Conservation (phyloP, 2,329 filamentous ascomycete species). For the Aureobasidium sp. region DNA sequence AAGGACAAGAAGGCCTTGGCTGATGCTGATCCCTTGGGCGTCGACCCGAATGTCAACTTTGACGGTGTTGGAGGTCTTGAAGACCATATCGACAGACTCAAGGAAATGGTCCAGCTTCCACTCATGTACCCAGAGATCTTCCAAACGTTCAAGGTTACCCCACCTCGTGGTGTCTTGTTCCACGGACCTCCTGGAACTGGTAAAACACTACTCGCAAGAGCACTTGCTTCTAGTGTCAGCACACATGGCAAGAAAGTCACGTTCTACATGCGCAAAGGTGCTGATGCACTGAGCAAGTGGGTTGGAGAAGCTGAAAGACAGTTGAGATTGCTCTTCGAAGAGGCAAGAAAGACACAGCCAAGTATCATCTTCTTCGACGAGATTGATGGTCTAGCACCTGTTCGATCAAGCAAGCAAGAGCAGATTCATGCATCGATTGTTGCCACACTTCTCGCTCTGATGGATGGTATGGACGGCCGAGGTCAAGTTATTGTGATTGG, state of each 20-base stretch:
- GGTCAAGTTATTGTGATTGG: conserved; percentile 98
- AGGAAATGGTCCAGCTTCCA: conserved; percentile 96
- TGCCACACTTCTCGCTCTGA: conserved; percentile 82
- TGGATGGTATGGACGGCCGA: conserved; percentile 96
- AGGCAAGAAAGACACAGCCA: conserved; percentile 88
- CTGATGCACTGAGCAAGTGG: conserved; percentile 97
- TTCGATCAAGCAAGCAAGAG: conserved; percentile 95
- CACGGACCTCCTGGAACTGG: conserved; percentile 95
- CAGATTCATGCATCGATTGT: conserved; percentile 98
- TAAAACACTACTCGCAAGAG: conserved; percentile 92
- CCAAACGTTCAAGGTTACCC: conserved; percentile 81
- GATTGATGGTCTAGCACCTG: conserved; percentile 92
- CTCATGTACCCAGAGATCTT: conserved; percentile 94
- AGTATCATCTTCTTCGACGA: conserved; percentile 99
- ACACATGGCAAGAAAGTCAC: conserved; percentile 88
- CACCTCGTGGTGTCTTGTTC: conserved; percentile 89
- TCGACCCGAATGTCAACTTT: conserved; percentile 88
- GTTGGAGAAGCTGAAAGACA: conserved; percentile 97
- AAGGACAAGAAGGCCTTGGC: conserved; percentile 88
- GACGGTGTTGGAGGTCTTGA: conserved; percentile 88
- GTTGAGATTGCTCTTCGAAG: conserved; percentile 85
- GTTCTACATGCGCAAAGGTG: conserved; percentile 99
- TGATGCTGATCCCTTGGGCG: conserved; percentile 88
- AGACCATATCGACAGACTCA: conserved; percentile 90
- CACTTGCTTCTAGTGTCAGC: conserved; percentile 83